Base-by-base conservation (phyloP, 2,329 filamentous ascomycete species). In the Aspergillus tanneri region DNA sequence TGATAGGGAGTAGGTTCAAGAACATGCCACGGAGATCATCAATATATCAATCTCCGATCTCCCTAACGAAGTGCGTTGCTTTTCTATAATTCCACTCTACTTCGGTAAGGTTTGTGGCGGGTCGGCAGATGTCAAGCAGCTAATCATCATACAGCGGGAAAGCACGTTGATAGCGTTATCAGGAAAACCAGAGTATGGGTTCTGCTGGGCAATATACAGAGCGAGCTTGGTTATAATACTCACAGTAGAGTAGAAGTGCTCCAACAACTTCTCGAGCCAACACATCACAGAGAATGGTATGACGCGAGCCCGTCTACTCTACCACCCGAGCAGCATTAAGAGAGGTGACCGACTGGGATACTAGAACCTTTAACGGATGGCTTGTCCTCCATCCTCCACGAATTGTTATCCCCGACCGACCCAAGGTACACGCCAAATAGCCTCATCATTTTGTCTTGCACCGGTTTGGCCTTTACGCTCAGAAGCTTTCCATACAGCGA, bases 61-160 rank as follows among this genome's bases (percentile, higher is more conserved):
- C 36, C 36, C 36, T 5, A 23, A 38, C 11, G 18, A 38, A 14
- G 36, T 9, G 2, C 36, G 36, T 23, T 38, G 36, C 36, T 38
- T 38, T 14, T 38, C 36, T 11, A 38, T 38, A 21, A 14, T 38
- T 23, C 36, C 36, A 11, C 36, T 38, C 7, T 21, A 38, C 19
- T 22, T 23, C 16, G 36, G 36, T 38, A 38, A 38, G 18, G 11
- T 11, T 3, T 22, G 10, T 38, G 10, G 16, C 16, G 9, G 12
- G 9, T 22, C 19, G 16, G 8, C 2, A 4, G 18, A 11, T 21
- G 7, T 5, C 16, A n/a, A 19, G 11, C 8, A 16, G 36, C 10
- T 38, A 21, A 38, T 23, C 36, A 11, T 38, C 36, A 38, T 38
- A 38, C 36, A 38, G 14, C 36, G 11, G 36, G 36, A 38, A 38